phyloP scores from a whole-genome alignment of 2,329 filamentous ascomycete species.

The Pseudogymnoascus sp. region DNA sequence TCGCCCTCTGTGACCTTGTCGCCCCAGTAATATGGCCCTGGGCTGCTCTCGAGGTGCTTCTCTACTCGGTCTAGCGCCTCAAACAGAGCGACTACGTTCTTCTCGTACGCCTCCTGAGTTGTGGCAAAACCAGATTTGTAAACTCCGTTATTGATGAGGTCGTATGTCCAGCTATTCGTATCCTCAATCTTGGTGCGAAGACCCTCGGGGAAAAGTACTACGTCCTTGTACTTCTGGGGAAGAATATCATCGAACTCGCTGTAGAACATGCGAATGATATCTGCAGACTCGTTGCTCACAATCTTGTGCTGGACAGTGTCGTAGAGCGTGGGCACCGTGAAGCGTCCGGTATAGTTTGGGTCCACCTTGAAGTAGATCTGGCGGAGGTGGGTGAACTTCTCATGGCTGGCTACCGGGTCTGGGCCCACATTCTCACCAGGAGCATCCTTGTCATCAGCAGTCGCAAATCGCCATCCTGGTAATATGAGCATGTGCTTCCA shows the following conservation, averaged over 20 bases:
- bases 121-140: constrained; percentile 79
- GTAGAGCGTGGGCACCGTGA: constrained; percentile 63
- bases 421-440: constrained; percentile 58
- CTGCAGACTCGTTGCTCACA: constrained; percentile 75
- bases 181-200: constrained; percentile 64
- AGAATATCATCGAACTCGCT: constrained; percentile 68
- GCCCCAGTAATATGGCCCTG: constrained; percentile 69
- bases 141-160: constrained; percentile 63
- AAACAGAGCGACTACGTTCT: constrained; percentile 65
- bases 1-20: constrained; percentile 72
- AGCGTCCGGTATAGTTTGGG: constrained; percentile 58
- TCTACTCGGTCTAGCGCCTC: constrained; percentile 70
- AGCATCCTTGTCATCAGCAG: constrained; percentile 47
- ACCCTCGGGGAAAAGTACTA: constrained; percentile 61
- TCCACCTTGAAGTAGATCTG: constrained; percentile 62
- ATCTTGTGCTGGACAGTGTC: constrained; percentile 59
- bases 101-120: constrained; percentile 74
- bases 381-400: constrained; percentile 42
- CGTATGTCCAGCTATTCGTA: constrained; percentile 74
- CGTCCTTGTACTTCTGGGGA: constrained; percentile 47
- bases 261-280: constrained; percentile 81
- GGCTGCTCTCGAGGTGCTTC: constrained; percentile 49
- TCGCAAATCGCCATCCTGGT: constrained; percentile 56
- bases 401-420: constrained; percentile 52
- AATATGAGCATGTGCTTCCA: background rate